Evolutionary conservation across 306 rosid species (phyloP).

Genomic region (Quercus agrifolia): DNA sequence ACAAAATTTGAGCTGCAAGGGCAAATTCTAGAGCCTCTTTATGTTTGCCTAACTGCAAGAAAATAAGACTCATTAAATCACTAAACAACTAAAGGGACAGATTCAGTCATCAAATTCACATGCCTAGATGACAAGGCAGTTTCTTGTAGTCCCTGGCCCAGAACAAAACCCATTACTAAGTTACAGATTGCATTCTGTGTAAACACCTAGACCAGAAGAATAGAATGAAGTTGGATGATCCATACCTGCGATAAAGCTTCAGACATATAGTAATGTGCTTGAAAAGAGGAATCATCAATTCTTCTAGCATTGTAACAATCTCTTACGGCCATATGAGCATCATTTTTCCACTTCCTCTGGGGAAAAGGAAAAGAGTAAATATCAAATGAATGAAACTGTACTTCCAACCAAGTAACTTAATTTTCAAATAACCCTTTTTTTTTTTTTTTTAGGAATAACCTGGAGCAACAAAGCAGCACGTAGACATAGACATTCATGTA

Average conservation of each 20-base stretch:
- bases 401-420: slow-evolving; percentile 20
- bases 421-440: slow-evolving; percentile 41
- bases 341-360: slow-evolving; percentile 98
- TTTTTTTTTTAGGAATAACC: slow-evolving; percentile 30
- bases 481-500: slow-evolving; percentile 61
- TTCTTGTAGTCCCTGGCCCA: not conserved
- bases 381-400: slow-evolving; percentile 4
- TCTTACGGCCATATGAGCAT: slow-evolving; percentile 85
- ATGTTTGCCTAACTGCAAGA: slow-evolving; percentile 73
- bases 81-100: slow-evolving; percentile 11
- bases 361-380: not conserved
- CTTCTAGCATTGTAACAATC: slow-evolving; percentile 79
- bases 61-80: slow-evolving; percentile 18
- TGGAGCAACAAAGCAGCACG: slow-evolving; percentile 80
- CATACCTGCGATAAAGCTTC: slow-evolving; percentile 86
- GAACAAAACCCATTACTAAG: not conserved
- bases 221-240: not conserved
- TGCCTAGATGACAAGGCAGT: not conserved
- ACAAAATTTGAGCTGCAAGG: slow-evolving; percentile 55
- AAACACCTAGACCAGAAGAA: not conserved
- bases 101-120: slow-evolving; percentile 10
- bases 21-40: slow-evolving; percentile 90
- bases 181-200: not conserved
- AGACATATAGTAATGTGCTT: slow-evolving; percentile 65
- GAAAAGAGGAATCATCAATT: slow-evolving; percentile 56